These are phyloP conservation scores for Dendrobium nobile DNA, from an alignment of 106 monocot genomes.

Conservation along the genomic window DNA sequence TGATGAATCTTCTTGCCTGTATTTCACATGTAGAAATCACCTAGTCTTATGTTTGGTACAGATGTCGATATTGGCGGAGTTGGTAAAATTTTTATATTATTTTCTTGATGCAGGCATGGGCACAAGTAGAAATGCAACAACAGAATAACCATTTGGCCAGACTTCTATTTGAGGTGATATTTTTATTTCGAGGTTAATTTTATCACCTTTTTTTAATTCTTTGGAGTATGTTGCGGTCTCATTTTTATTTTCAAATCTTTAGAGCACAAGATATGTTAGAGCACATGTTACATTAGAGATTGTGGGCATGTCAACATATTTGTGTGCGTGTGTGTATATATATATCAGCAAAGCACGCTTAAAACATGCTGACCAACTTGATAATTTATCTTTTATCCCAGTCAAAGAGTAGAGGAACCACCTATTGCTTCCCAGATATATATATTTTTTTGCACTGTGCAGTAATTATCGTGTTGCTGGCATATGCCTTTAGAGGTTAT, in stretches of 20 bases:
- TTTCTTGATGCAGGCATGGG: slow-evolving; percentile 72
- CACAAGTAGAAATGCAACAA: slow-evolving; percentile 87
- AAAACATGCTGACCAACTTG: no score
- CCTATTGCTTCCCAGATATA: no score
- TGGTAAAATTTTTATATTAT: background rate
- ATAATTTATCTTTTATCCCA: no score
- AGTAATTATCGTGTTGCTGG: no score
- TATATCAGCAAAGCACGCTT: no score
- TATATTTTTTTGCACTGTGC: no score
- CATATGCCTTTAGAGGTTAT: no score
- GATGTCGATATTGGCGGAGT: background rate
- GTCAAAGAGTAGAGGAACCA: no score
- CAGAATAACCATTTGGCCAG: slow-evolving; percentile 60
- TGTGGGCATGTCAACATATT: background rate
- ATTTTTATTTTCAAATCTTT: background rate
- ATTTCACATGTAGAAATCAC: background rate
- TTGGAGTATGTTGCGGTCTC: background rate
- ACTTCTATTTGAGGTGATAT: slow-evolving; percentile 78
- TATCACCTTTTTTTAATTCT: background rate
- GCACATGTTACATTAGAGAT: background rate
- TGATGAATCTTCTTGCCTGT: background rate
- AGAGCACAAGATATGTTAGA: background rate
- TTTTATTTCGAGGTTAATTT: slow-evolving; percentile 27
- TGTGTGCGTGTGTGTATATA: no score
- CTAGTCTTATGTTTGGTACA: background rate